phyloP scores from a whole-genome alignment of 225 moss, liverwort and hornwort species.

The Sphagnum tenellum region DNA sequence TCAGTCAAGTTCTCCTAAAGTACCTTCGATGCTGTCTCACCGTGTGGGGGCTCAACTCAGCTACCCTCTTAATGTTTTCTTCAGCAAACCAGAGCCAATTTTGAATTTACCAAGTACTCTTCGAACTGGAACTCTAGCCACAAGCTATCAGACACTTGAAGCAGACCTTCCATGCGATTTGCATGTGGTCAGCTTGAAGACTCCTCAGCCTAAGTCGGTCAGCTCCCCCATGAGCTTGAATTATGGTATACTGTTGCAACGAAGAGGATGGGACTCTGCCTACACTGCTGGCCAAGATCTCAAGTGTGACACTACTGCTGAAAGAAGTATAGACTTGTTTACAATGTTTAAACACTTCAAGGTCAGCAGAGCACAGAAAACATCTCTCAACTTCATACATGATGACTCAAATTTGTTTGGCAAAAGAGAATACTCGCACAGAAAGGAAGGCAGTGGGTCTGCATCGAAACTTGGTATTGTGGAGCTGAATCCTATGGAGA shows the following conservation, averaged over 20 bases:
- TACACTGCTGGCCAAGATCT: constrained; percentile 26
- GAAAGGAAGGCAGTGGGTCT: constrained; percentile 53
- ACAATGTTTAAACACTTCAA: constrained; percentile 42
- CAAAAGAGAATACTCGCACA: constrained; percentile 37
- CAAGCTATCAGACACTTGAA: constrained; percentile 43
- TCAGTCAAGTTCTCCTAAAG: constrained; percentile 18
- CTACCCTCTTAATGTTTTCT: constrained; percentile 76
- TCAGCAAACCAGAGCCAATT: constrained; percentile 59
- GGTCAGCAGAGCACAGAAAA: constrained; percentile 26
- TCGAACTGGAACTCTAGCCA: constrained; percentile 17
- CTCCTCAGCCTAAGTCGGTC: constrained; percentile 26
- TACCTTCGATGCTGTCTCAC: constrained; percentile 84
- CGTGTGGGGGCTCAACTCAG: constrained; percentile 69
- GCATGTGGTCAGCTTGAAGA: constrained; percentile 74
- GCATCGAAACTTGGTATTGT: constrained; percentile 16
- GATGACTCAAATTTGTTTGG: constrained; percentile 36
- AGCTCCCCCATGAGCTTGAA: constrained; percentile 18
- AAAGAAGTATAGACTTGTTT: constrained; percentile 31
- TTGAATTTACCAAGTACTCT: constrained; percentile 25
- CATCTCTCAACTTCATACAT: constrained; percentile 67
- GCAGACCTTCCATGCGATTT: constrained; percentile 67
- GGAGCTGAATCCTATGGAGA: constrained; percentile 66
- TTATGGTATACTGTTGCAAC: constrained; percentile 58
- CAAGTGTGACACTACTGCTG: constrained; percentile 28
- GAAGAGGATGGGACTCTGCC: constrained; percentile 60